phyloP scores from a whole-genome alignment of 208 protist genomes.

The Trypanosoma platydactyli region DNA sequence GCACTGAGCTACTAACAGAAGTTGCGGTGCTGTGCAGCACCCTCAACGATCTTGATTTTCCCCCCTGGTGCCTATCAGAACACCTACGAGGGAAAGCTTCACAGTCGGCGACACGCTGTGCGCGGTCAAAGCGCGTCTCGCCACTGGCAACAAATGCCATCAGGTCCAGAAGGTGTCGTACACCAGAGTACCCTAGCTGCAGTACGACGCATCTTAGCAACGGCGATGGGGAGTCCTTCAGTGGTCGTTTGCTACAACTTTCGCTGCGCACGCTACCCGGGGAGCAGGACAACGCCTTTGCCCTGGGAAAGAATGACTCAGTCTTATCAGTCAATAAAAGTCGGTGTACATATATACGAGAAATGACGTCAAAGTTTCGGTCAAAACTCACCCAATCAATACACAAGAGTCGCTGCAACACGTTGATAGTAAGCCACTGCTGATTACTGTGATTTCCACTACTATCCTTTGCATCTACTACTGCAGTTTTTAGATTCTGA shows the following conservation, averaged over 20 bases:
- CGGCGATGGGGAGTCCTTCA: neutral
- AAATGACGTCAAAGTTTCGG: neutral
- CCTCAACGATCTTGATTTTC: too few relatives aligned
- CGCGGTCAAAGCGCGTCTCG: conserved; percentile 10
- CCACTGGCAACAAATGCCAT: conserved; percentile 19
- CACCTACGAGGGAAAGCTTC: too few relatives aligned
- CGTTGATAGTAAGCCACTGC: neutral
- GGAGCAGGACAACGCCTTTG: too few relatives aligned
- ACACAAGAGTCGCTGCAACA: neutral
- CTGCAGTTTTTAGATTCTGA: too few relatives aligned
- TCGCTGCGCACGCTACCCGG: too few relatives aligned
- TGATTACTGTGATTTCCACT: too few relatives aligned
- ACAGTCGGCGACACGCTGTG: neutral
- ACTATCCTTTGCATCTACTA: too few relatives aligned
- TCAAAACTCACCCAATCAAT: neutral
- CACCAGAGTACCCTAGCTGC: conserved; percentile 10
- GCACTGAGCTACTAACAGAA: too few relatives aligned
- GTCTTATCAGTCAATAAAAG: neutral
- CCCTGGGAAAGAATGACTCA: neutral
- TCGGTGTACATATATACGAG: neutral
- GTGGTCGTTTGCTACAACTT: too few relatives aligned
- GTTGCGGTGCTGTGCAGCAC: too few relatives aligned
- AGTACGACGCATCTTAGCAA: conserved; percentile 1
- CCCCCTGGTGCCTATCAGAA: too few relatives aligned
- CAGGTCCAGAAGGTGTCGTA: conserved; percentile 9